Base-by-base conservation (phyloP, 306 rosid species). In the Bauhinia variegata region DNA sequence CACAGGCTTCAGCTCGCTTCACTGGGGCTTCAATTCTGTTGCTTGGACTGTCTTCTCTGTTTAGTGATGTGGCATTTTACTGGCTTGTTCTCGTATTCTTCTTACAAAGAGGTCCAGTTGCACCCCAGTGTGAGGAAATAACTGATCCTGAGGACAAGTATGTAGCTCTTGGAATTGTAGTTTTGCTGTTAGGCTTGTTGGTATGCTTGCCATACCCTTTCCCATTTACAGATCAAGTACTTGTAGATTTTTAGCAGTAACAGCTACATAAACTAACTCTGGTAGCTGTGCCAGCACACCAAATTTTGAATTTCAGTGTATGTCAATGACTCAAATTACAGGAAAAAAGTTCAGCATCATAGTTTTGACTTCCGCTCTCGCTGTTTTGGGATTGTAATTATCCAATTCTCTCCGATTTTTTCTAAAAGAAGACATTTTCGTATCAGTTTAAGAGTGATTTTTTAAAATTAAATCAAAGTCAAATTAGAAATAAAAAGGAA, bases 121-220 rank as follows among this genome's bases (percentile, higher is more conserved):
- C 99, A 78, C 99, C 99, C 37, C 92, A 90, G 4, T 80, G 91
- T 1, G 91, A 95, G 75, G 99, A 95, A 86, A 80, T 90, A 65
- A 84, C 89, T 11, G 96, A 85, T 71, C 99, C 99, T 23, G 95
- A 80, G 48, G 52, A 71, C 19, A 95, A 88, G 84, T 88, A 95
- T 72, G 83, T 88, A 68, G 95, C 88, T 32, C 76, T 86, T 37
- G 97, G 99, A 62, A 57, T 90, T 30, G 47, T 78, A 64, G 97
- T 95, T 83, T 86, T 88, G 87, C 56, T 91, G 60, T 68, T 90
- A 77, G 95, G 99, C 38, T 86, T 95, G 87, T 77, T 95, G 72
- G 95, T 90, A 5, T 95, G 99, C 83, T 79, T 95, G 78, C 99
- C 99, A 19, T 95, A 82, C 75, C 99, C 99, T 34, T 90, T 93